These are phyloP conservation scores for Trichosporon sp. DNA, from an alignment of 1,284 basidiomycete species.

Conservation along the genomic window DNA sequence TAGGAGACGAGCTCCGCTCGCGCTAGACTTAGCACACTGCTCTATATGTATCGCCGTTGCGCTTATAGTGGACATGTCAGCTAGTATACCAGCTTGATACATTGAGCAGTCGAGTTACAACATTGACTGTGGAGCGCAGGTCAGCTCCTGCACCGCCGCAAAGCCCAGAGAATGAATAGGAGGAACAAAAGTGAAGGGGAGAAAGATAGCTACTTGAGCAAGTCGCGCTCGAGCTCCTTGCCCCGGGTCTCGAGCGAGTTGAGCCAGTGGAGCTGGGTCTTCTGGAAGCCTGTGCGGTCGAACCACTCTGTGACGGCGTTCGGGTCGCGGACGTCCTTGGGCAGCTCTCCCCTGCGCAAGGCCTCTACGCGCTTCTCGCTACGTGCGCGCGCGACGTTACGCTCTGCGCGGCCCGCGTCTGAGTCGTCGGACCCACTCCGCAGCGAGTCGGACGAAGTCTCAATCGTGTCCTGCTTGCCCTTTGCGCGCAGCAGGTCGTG, in stretches of 20 bases:
- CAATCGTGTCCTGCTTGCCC: not conserved
- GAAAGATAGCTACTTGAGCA: not conserved
- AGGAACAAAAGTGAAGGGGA: too few relatives aligned
- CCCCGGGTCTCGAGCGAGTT: not conserved
- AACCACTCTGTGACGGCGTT: conserved; percentile 77
- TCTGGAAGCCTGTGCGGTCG: conserved; percentile 64
- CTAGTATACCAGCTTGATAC: not conserved
- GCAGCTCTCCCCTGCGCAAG: conserved; percentile 21
- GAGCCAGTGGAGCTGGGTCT: not conserved
- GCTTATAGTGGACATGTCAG: not conserved
- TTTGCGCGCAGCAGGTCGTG: conserved; percentile 31
- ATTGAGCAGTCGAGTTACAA: too few relatives aligned
- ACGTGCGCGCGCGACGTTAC: not conserved
- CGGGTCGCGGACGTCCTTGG: conserved; percentile 53
- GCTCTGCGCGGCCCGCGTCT: conserved; percentile 20
- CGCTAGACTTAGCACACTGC: conserved; percentile 5
- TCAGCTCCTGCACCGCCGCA: too few relatives aligned
- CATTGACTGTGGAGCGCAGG: too few relatives aligned
- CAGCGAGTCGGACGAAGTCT: not conserved
- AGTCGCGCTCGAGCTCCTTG: not conserved
- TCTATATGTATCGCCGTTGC: conserved; percentile 5
- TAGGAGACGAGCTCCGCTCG: conserved; percentile 1
- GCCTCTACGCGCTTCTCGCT: conserved; percentile 19
- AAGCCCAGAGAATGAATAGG: too few relatives aligned
- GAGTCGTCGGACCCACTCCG: conserved; percentile 20